phyloP scores from a whole-genome alignment of 495 filamentous ascomycete species.

The Letharia lupina region DNA sequence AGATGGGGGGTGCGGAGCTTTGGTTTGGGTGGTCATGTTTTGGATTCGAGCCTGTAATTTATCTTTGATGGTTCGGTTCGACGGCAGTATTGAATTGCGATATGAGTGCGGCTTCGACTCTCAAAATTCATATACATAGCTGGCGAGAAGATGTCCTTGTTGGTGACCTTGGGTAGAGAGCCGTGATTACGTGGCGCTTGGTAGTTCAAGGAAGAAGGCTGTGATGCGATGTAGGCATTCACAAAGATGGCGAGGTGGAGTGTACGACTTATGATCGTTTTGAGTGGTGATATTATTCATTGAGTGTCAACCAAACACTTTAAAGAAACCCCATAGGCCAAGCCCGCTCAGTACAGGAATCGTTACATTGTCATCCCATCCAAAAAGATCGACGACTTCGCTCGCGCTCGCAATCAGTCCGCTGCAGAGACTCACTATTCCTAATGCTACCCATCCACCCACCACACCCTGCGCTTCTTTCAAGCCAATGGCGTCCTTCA shows the following conservation, averaged over 20 bases:
- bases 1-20: background rate
- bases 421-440: conserved; percentile 75
- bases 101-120: background rate
- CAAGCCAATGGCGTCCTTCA: conserved; percentile 43
- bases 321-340: conserved; percentile 89
- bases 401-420: conserved; percentile 79
- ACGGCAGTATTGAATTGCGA: background rate
- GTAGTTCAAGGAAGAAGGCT: background rate
- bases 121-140: background rate
- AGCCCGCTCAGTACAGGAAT: conserved; percentile 87
- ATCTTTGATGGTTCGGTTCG: background rate
- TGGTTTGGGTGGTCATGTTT: background rate
- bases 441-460: conserved; percentile 64
- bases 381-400: conserved; percentile 83
- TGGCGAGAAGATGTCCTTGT: background rate
- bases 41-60: background rate
- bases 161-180: background rate
- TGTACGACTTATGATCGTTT: background rate
- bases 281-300: background rate
- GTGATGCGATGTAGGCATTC: background rate
- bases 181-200: background rate
- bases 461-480: conserved; percentile 39
- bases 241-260: background rate
- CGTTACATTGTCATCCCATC: conserved; percentile 94
- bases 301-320: conserved; percentile 50